phyloP scores from a whole-genome alignment of 345 rosid genomes.

The Zanthoxylum bungeanum region DNA sequence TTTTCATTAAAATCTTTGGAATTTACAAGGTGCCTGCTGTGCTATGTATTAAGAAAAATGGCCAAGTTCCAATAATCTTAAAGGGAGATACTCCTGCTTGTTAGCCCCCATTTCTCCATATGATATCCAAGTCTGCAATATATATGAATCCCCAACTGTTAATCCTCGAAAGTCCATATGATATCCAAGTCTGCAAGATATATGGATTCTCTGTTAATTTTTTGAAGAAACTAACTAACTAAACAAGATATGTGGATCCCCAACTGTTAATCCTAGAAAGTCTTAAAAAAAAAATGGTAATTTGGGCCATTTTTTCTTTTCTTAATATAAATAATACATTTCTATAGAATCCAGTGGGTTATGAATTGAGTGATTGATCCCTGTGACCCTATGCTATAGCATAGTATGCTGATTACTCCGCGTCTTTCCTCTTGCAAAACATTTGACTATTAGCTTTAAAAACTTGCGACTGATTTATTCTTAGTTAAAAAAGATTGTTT shows the following conservation, averaged over 20 bases:
- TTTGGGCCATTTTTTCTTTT: background rate
- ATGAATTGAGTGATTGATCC: background rate
- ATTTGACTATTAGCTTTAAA: no score
- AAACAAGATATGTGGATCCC: background rate
- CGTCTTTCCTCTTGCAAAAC: no score
- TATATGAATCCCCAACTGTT: background rate
- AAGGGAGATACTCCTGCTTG: background rate
- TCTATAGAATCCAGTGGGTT: background rate
- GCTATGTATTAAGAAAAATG: background rate
- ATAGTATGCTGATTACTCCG: background rate
- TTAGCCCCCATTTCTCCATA: background rate
- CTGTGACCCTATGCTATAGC: background rate
- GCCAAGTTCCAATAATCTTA: background rate
- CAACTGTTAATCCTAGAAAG: background rate
- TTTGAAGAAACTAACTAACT: background rate
- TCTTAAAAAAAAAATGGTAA: background rate
- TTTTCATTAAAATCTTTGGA: background rate
- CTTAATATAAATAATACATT: background rate
- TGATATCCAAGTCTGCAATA: background rate
- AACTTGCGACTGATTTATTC: no score
- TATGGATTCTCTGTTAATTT: background rate
- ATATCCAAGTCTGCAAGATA: background rate
- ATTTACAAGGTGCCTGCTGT: background rate
- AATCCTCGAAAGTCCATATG: background rate
- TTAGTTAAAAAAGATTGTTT: no score